Conservation (phyloP, 257 asterid genomes). For the Asclepias syriaca region DNA sequence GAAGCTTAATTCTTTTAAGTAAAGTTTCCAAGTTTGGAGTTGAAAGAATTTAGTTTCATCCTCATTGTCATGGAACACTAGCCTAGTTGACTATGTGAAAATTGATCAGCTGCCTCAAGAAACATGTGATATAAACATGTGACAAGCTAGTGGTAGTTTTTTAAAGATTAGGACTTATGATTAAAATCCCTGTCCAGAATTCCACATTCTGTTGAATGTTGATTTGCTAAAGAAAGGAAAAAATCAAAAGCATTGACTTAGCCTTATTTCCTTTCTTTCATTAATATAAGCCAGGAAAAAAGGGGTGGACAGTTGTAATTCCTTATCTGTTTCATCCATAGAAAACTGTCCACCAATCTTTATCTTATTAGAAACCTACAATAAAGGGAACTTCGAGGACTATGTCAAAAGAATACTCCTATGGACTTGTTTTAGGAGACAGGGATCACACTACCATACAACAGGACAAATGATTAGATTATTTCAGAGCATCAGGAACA, state of each 20-base stretch:
- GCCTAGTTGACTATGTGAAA: not conserved
- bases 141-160: not conserved
- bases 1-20: too few relatives aligned
- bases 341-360: not conserved
- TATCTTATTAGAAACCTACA: not conserved
- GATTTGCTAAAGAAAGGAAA: not conserved
- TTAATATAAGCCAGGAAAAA: not conserved
- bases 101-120: not conserved
- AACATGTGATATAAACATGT: too few relatives aligned
- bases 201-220: not conserved
- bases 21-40: not conserved
- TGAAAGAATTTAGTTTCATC: not conserved
- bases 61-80: not conserved
- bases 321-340: not conserved
- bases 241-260: not conserved
- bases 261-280: not conserved
- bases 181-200: not conserved
- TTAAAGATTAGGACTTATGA: not conserved
- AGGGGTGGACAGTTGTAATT: not conserved
- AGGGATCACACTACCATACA: too few relatives aligned
- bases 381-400: not conserved
- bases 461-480: too few relatives aligned
- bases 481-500: too few relatives aligned
- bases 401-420: too few relatives aligned
- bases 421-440: too few relatives aligned